Conservation (phyloP, 2,329 filamentous ascomycete species). For the Amphichorda felina region DNA sequence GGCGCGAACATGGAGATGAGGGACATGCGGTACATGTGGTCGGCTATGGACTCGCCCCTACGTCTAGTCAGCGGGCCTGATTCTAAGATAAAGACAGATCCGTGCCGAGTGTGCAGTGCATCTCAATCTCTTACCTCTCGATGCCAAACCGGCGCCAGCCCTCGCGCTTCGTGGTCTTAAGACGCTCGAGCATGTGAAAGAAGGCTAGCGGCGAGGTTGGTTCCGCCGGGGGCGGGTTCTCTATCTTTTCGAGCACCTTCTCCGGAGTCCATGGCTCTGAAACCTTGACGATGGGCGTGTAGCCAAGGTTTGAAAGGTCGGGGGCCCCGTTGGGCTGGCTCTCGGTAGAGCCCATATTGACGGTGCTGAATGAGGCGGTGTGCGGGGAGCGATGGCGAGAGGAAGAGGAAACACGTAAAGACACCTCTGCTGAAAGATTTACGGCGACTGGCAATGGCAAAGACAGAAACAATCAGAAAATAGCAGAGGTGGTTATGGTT, state of each 20-base stretch:
- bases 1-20: conserved; percentile 90
- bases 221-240: conserved; percentile 49
- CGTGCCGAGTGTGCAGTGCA: too few species aligned
- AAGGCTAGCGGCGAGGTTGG: conserved; percentile 66
- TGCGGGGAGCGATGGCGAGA: too few species aligned
- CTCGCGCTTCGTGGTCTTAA: conserved; percentile 94
- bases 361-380: too few species aligned
- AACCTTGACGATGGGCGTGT: conserved; percentile 24
- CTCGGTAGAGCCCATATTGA: conserved; percentile 3
- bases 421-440: too few species aligned
- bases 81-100: too few species aligned
- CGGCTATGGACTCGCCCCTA: conserved; percentile 80
- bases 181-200: conserved; percentile 84
- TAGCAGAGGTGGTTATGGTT: too few species aligned
- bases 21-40: conserved; percentile 99
- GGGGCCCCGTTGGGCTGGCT: background rate
- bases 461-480: too few species aligned
- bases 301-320: conserved; percentile 13
- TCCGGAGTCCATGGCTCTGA: conserved; percentile 41
- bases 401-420: too few species aligned
- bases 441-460: too few species aligned
- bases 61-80: too few species aligned
- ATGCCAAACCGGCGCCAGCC: conserved; percentile 90
- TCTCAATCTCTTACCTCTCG: conserved; percentile 24
- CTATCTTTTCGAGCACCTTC: conserved; percentile 54